These are phyloP conservation scores for Globomyces sp. DNA, from an alignment of 371 early-diverging fungal genomes.

Conservation along the genomic window DNA sequence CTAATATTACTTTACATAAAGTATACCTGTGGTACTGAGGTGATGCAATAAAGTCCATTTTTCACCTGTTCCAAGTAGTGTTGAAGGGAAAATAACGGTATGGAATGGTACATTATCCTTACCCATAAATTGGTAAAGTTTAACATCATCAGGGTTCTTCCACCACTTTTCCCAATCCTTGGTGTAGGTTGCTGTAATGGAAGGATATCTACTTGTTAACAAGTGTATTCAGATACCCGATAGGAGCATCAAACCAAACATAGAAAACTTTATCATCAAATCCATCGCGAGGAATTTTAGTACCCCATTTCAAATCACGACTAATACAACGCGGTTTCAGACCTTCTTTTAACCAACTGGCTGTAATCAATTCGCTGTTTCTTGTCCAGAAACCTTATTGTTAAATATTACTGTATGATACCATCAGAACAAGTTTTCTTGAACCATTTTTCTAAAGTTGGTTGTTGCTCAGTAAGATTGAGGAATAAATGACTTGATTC, in stretches of 20 bases:
- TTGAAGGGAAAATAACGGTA: slow-evolving; percentile 97
- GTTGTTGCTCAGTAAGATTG: slow-evolving; percentile 81
- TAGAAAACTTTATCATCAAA: slow-evolving; percentile 98
- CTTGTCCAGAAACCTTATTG: slow-evolving; percentile 75
- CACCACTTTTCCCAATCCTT: slow-evolving; percentile 96
- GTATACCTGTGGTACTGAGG: slow-evolving; percentile 87
- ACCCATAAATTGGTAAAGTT: slow-evolving; percentile 99
- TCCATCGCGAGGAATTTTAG: slow-evolving; percentile 87
- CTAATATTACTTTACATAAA: slow-evolving; percentile 40
- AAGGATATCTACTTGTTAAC: slow-evolving; percentile 60
- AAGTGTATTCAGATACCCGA: slow-evolving; percentile 56
- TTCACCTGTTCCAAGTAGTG: slow-evolving; percentile 86
- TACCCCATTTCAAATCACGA: slow-evolving; percentile 99
- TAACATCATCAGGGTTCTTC: slow-evolving; percentile 94
- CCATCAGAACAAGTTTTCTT: slow-evolving; percentile 61
- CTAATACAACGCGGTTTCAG: slow-evolving; percentile 97
- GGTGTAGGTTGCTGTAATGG: slow-evolving; percentile 95
- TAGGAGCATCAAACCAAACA: slow-evolving; percentile 99
- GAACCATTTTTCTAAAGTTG: slow-evolving; percentile 71
- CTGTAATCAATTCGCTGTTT: slow-evolving; percentile 91
- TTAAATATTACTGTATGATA: not conserved
- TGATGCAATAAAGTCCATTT: slow-evolving; percentile 90
- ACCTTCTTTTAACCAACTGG: slow-evolving; percentile 97
- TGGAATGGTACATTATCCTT: slow-evolving; percentile 99
- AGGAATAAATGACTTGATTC: slow-evolving; percentile 95